phyloP scores from a whole-genome alignment of 106 monocot species.

The Narthecium ossifragum region DNA sequence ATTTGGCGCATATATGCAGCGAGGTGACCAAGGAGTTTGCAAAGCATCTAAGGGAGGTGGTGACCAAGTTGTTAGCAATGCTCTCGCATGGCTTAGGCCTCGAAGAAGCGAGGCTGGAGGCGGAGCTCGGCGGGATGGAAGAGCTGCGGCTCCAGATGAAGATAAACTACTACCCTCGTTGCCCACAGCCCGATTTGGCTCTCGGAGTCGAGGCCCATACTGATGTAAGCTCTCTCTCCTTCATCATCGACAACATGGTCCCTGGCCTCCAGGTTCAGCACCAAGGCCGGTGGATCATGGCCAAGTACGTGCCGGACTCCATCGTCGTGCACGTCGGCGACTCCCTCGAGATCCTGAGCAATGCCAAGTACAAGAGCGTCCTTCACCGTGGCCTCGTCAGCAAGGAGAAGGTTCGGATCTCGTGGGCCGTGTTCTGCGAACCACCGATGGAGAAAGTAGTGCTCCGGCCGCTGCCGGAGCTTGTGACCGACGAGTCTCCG shows the following conservation, averaged over 20 bases:
- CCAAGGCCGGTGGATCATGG: conserved; percentile 51
- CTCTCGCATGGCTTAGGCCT: conserved; percentile 63
- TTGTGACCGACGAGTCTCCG: conserved; percentile 27
- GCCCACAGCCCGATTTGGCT: conserved; percentile 76
- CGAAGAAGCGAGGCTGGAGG: conserved; percentile 35
- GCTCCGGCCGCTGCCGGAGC: conserved; percentile 58
- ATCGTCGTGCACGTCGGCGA: conserved; percentile 77
- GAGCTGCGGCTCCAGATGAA: conserved; percentile 75
- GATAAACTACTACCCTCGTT: conserved; percentile 91
- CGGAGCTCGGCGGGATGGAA: conserved; percentile 48
- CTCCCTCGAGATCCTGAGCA: conserved; percentile 76
- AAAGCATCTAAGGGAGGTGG: conserved; percentile 36
- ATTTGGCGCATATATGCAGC: conserved; percentile 19
- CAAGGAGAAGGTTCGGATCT: conserved; percentile 81
- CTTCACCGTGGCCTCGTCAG: conserved; percentile 80
- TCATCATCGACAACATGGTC: conserved; percentile 79
- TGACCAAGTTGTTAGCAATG: conserved; percentile 41
- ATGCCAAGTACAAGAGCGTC: conserved; percentile 64
- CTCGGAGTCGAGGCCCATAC: conserved; percentile 87
- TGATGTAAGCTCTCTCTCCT: conserved; percentile 72
- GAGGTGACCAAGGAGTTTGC: conserved; percentile 54
- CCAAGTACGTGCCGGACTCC: conserved; percentile 44
- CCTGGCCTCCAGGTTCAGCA: conserved; percentile 71
- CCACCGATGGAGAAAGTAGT: conserved; percentile 63
- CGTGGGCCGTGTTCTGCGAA: conserved; percentile 95